Evolutionary conservation across 306 rosid genomes (phyloP).

Genomic region (Lathyrus aphaca): DNA sequence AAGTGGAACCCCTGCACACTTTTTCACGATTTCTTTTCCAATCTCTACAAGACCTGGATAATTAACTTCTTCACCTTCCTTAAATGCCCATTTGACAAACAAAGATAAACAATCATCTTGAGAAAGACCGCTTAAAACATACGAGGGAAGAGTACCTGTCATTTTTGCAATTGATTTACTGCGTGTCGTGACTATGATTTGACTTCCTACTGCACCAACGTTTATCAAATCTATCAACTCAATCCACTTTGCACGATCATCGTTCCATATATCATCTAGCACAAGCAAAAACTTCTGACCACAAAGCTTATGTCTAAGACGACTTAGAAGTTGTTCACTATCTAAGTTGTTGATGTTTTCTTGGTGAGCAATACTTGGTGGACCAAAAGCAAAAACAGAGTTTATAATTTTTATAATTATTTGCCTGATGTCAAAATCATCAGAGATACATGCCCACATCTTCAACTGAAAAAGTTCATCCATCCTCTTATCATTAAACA

Average conservation of each 20-base stretch:
- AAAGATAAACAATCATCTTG: background rate
- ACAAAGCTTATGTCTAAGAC: background rate
- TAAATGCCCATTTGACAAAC: background rate
- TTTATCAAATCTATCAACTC: background rate
- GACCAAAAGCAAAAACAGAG: background rate
- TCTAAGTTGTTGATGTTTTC: background rate
- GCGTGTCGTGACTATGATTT: constrained; percentile 2
- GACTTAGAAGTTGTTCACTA: background rate
- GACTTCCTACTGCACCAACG: background rate
- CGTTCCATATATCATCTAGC: constrained; percentile 15
- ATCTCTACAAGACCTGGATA: background rate
- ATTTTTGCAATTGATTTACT: constrained; percentile 7
- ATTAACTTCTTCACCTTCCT: background rate
- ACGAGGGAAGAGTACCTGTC: background rate
- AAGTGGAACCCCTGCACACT: background rate
- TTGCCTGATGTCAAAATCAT: background rate
- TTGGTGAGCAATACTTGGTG: background rate
- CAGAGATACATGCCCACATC: background rate
- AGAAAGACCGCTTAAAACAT: background rate
- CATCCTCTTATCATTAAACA: background rate
- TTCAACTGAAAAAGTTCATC: constrained; percentile 6
- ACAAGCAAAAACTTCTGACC: background rate
- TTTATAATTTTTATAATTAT: constrained; percentile 3
- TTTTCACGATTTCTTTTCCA: constrained; percentile 12
- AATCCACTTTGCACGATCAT: constrained; percentile 10